Evolutionary conservation across 495 filamentous ascomycete species (phyloP), one percentile per base, ranked within the genome.

Genomic region (Penicillium riverlandense): DNA sequence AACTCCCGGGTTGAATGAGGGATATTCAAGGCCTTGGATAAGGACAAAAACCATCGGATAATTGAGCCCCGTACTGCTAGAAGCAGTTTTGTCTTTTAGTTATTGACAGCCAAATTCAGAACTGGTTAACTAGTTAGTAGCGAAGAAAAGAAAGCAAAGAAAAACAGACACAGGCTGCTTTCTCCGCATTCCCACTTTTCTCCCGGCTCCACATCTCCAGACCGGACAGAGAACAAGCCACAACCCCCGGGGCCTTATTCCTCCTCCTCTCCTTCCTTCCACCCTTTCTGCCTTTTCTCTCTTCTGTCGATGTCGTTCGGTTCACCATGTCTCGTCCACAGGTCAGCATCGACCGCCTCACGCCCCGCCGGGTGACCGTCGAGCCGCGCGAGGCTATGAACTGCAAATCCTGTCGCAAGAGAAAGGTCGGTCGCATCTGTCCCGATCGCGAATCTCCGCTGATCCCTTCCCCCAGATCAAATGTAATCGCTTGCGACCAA

Each of bases 371-470:
- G 37, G 70, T 79, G 66, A 81, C 76, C 68, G 79, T 78, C 56
- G 85, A 90, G 56, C 85, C 84, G 15, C 82, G 86, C 51, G 86
- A 91, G 69, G 83, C 86, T 13, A 94, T 94, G 88, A 94, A 94
- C 63, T 94, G 88, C 78, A 91, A 94, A 61, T 89, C 84, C 15
- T 94, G 88, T 71, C 80, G 88, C 50, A 94, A 90, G 62, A 76
- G 88, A 56, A 94, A 94, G 74, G 86, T 88, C 40, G 2, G 40
- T 60, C 42, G 7, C 14, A 8, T 28, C 34, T 33, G 11, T 37
- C 32, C 11, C 27, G 11, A 5, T 16, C 15, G 36, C 33, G 12
- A 44, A 47, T 34, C 27, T 22, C 36, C 15, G 28, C 44, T 39
- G 40, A 32, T 31, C 37, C 9, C 31, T 8, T 22, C 8, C 35